These are phyloP conservation scores for Beauveria medogensis DNA, from an alignment of 2,329 filamentous ascomycete species.

Conservation along the genomic window DNA sequence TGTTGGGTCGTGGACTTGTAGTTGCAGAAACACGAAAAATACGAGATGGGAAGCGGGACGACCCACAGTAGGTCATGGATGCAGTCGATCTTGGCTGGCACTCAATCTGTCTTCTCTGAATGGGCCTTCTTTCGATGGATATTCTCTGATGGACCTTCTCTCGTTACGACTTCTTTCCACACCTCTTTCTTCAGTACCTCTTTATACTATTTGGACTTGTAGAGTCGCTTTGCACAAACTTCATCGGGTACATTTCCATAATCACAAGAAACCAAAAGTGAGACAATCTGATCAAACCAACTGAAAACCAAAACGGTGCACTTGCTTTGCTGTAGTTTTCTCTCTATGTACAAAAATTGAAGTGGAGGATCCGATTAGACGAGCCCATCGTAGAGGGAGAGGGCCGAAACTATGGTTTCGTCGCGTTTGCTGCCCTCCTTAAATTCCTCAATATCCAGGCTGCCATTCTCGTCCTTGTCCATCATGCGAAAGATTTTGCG, in stretches of 20 bases:
- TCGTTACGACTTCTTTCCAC: too few species aligned
- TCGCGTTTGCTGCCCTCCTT: conserved; percentile 98
- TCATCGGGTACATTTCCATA: not conserved
- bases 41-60: not conserved
- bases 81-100: too few species aligned
- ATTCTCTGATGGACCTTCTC: too few species aligned
- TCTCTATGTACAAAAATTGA: conserved; percentile 7
- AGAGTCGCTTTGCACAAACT: too few species aligned
- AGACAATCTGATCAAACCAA: not conserved
- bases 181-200: too few species aligned
- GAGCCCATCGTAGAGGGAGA: conserved; percentile 92
- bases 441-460: conserved; percentile 94
- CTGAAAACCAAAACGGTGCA: not conserved
- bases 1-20: not conserved
- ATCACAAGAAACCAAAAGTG: not conserved
- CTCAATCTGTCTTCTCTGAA: too few species aligned
- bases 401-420: conserved; percentile 94
- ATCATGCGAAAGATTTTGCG: conserved; percentile 99
- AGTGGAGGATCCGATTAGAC: conserved; percentile 46
- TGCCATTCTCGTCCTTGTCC: conserved; percentile 99
- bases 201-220: too few species aligned
- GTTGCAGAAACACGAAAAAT: not conserved
- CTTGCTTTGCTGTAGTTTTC: conserved; percentile 7
- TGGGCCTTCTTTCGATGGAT: too few species aligned
- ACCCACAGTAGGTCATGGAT: not conserved